Conservation (phyloP, 2,329 filamentous ascomycete genomes). For the Hymenoscyphus occultus region DNA sequence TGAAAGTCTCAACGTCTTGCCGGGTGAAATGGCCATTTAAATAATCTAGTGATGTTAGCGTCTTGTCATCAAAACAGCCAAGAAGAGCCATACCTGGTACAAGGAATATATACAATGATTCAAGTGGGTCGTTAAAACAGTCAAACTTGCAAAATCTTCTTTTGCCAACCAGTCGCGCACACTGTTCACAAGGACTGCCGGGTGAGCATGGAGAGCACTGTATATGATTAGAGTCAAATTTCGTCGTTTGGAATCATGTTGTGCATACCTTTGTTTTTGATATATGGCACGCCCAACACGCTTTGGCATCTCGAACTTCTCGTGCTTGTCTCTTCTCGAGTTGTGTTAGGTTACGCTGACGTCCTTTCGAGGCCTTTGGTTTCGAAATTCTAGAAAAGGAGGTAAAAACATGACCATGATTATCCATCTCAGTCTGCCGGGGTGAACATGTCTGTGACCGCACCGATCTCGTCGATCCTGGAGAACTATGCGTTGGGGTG, state of each 20-base stretch:
- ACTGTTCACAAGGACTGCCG: slow-evolving; percentile 35
- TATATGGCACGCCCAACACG: slow-evolving; percentile 37
- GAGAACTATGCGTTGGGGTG: slow-evolving; percentile 24
- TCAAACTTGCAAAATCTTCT: slow-evolving; percentile 34
- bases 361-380: slow-evolving; percentile 27
- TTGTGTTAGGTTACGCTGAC: slow-evolving; percentile 30
- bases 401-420: slow-evolving; percentile 31
- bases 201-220: slow-evolving; percentile 35
- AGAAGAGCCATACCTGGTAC: slow-evolving; percentile 27
- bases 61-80: neutral
- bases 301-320: slow-evolving; percentile 34
- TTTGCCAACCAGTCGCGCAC: slow-evolving; percentile 32
- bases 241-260: neutral
- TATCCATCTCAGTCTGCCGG: slow-evolving; percentile 15
- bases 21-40: slow-evolving; percentile 31
- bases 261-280: slow-evolving; percentile 34
- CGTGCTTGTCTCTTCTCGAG: slow-evolving; percentile 34
- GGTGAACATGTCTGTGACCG: slow-evolving; percentile 22
- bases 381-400: slow-evolving; percentile 25
- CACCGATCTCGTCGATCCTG: slow-evolving; percentile 18
- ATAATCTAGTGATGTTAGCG: slow-evolving; percentile 28
- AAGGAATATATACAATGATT: slow-evolving; percentile 31
- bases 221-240: neutral
- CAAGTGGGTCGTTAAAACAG: slow-evolving; percentile 36
- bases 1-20: slow-evolving; percentile 31